Conservation (phyloP, 139 green algal species). For the Monoraphidium neglectum region DNA sequence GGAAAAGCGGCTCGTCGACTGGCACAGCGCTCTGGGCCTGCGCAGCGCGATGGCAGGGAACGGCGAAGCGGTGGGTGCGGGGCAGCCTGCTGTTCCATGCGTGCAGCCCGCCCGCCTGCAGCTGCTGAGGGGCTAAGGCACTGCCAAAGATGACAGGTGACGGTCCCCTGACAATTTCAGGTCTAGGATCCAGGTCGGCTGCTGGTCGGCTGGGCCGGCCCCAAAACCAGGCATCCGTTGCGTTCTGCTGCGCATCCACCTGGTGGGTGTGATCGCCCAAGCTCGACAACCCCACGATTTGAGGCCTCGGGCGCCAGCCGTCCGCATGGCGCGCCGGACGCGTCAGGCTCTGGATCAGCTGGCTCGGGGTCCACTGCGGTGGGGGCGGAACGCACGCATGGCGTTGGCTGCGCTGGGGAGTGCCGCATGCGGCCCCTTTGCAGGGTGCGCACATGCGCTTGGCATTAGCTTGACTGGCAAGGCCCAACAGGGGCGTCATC, state of each 20-base stretch:
- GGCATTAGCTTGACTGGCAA: no score
- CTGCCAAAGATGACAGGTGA: background rate
- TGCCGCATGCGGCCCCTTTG: background rate
- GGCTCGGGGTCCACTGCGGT: slow-evolving; percentile 54
- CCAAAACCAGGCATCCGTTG: no score
- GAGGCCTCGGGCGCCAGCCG: slow-evolving; percentile 60
- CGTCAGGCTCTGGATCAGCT: slow-evolving; percentile 48
- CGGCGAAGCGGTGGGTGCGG: background rate
- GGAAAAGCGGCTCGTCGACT: slow-evolving; percentile 78
- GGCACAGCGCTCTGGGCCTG: slow-evolving; percentile 62
- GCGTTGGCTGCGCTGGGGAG: background rate
- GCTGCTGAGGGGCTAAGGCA: background rate
- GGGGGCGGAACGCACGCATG: background rate
- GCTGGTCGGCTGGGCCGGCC: no score
- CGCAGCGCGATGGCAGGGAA: background rate
- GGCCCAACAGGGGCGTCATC: background rate
- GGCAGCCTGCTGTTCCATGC: background rate
- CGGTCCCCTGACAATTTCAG: background rate
- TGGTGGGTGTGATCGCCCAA: slow-evolving; percentile 71
- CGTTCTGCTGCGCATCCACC: slow-evolving; percentile 8
- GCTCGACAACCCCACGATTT: slow-evolving; percentile 76
- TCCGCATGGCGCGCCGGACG: slow-evolving; percentile 31
- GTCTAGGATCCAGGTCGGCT: no score
- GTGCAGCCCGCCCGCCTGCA: background rate
- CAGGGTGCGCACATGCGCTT: no score